Percentiles rank a stretch among this genome's conserved stretches.
Evolutionary conservation across 2,329 filamentous ascomycete genomes (phyloP).

Genomic region (Verticillium tricorpus): DNA sequence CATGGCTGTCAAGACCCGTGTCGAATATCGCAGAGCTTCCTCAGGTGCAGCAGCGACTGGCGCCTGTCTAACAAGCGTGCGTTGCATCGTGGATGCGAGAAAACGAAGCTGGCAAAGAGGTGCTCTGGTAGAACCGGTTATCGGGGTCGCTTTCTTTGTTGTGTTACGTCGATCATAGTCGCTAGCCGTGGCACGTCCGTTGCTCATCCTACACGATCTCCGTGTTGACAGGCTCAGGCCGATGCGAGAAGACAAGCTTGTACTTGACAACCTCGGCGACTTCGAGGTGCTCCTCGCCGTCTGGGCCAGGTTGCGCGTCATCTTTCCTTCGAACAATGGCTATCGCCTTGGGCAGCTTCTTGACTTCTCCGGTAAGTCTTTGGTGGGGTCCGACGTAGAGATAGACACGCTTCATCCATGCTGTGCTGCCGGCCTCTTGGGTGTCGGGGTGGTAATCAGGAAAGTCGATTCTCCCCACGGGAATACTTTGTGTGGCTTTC

Average conservation of each 20-base stretch:
- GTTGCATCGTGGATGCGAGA: no score
- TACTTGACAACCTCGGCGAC: slow-evolving; percentile 83
- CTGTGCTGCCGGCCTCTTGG: slow-evolving; percentile 46
- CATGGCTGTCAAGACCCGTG: no score
- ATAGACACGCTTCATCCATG: slow-evolving; percentile 88
- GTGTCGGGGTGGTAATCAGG: slow-evolving; percentile 62
- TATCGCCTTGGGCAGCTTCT: slow-evolving; percentile 74
- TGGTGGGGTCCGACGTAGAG: slow-evolving; percentile 88
- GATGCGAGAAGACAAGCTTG: slow-evolving; percentile 77
- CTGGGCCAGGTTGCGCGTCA: slow-evolving; percentile 31
- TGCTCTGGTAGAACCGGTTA: no score
- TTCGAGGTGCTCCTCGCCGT: slow-evolving; percentile 56
- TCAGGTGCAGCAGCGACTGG: no score
- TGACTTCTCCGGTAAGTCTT: slow-evolving; percentile 82
- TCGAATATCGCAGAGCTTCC: no score
- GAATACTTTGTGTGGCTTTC: slow-evolving; percentile 28
- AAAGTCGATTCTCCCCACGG: slow-evolving; percentile 72
- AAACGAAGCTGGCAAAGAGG: no score
- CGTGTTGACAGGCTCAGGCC: slow-evolving; percentile 78
- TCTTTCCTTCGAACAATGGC: slow-evolving; percentile 66
- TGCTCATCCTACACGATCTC: slow-evolving; percentile 18
- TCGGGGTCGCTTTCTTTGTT: no score
- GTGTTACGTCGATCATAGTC: no score
- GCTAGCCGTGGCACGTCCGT: background rate
- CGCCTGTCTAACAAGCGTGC: no score